Percentiles rank a stretch among this genome's conserved stretches.
phyloP scores from a whole-genome alignment of 2,329 filamentous ascomycete species.

The Colletotrichum sojae region DNA sequence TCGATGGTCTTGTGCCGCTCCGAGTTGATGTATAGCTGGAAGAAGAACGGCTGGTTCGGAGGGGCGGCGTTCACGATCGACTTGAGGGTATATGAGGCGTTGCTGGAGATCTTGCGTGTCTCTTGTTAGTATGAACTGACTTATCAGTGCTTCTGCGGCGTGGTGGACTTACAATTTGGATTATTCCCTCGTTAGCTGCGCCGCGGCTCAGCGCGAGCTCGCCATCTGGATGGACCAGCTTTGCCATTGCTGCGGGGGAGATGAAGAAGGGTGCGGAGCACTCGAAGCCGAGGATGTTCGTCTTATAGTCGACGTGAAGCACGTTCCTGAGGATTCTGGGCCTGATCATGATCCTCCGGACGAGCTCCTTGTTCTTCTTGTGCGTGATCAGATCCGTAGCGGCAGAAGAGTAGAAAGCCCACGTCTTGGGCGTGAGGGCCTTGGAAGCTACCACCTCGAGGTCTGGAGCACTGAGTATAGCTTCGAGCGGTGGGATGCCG shows the following conservation, averaged over 20 bases:
- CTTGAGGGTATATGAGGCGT: constrained; percentile 63
- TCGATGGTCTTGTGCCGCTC: constrained; percentile 64
- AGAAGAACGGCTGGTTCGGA: constrained; percentile 62
- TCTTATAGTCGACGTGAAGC: constrained; percentile 72
- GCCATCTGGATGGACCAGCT: constrained; percentile 73
- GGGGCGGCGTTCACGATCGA: constrained; percentile 58
- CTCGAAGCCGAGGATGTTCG: constrained; percentile 67
- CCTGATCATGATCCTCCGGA: constrained; percentile 73
- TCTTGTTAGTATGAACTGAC: not conserved
- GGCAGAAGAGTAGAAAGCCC: constrained; percentile 85
- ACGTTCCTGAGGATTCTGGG: constrained; percentile 85
- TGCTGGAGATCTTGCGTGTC: constrained; percentile 59
- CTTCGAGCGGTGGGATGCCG: constrained; percentile 54
- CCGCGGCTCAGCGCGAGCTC: constrained; percentile 54
- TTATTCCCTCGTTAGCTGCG: constrained; percentile 61
- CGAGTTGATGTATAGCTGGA: constrained; percentile 74
- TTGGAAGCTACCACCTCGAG: constrained; percentile 52
- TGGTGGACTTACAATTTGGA: constrained; percentile 58
- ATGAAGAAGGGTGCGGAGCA: constrained; percentile 73
- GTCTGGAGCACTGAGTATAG: constrained; percentile 53
- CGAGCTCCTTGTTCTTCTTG: constrained; percentile 78
- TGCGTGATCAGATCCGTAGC: constrained; percentile 86
- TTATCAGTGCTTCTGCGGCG: accelerated
- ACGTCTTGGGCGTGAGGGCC: constrained; percentile 43
- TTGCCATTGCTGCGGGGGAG: constrained; percentile 75